Conservation (phyloP, 306 rosid genomes). For the Calophaca sinica region DNA sequence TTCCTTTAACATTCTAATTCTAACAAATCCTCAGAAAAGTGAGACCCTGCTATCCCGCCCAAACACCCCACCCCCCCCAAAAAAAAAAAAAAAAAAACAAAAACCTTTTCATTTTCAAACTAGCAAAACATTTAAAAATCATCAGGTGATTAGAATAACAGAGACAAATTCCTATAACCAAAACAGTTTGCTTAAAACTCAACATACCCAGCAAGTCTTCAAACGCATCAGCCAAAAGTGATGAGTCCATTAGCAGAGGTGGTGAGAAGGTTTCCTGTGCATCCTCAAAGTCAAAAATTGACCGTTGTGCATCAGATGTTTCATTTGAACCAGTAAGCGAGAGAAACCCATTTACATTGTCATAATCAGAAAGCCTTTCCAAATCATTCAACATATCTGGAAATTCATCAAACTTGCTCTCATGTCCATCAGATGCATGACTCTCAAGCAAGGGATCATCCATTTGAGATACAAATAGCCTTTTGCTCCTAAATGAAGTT, state of each 20-base stretch:
- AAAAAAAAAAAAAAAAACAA: no score
- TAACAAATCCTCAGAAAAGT: background rate
- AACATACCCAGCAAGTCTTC: constrained; percentile 96
- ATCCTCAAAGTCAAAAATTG: constrained; percentile 76
- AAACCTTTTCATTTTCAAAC: background rate
- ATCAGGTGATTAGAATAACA: constrained; percentile 13
- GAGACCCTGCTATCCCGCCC: background rate
- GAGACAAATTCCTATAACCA: constrained; percentile 29
- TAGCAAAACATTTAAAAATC: constrained; percentile 34
- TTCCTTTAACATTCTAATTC: background rate
- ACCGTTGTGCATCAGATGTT: constrained; percentile 69
- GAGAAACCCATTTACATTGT: constrained; percentile 82
- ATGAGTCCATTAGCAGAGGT: constrained; percentile 82
- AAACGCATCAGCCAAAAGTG: constrained; percentile 75
- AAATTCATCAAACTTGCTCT: constrained; percentile 60
- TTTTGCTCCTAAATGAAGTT: constrained; percentile 71
- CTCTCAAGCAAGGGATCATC: constrained; percentile 61
- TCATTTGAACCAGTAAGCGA: constrained; percentile 74
- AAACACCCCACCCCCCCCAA: background rate
- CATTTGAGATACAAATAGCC: constrained; percentile 63
- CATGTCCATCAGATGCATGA: constrained; percentile 55
- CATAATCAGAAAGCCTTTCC: constrained; percentile 77
- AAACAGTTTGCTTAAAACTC: constrained; percentile 38
- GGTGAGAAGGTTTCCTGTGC: constrained; percentile 91
- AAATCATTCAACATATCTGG: constrained; percentile 71